Percentiles rank a stretch among this genome's conserved stretches.
These are phyloP conservation scores for Talaromyces trachyspermus DNA, from an alignment of 495 filamentous ascomycete species.

Conservation along the genomic window DNA sequence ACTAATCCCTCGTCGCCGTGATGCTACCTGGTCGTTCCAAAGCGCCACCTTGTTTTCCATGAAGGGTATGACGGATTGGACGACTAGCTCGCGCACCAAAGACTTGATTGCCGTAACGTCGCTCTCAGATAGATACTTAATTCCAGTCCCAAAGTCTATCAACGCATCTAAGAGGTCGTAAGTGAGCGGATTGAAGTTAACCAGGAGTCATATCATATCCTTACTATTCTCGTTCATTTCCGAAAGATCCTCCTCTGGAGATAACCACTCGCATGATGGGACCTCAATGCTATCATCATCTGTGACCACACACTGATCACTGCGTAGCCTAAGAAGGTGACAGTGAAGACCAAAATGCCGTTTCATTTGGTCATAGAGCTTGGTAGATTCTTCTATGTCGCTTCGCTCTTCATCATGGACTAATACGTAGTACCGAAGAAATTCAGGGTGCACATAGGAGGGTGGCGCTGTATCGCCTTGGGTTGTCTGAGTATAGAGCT, in stretches of 20 bases:
- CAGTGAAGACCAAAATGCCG: slow-evolving; percentile 92
- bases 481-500: slow-evolving; percentile 70
- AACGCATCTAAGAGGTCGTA: slow-evolving; percentile 31
- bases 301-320: slow-evolving; percentile 74
- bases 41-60: slow-evolving; percentile 87
- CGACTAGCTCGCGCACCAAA: slow-evolving; percentile 87
- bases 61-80: slow-evolving; percentile 82
- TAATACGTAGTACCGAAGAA: slow-evolving; percentile 89
- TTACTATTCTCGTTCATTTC: slow-evolving; percentile 58
- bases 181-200: background rate
- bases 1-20: slow-evolving; percentile 73
- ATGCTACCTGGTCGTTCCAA: slow-evolving; percentile 98
- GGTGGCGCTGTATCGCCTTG: slow-evolving; percentile 61
- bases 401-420: slow-evolving; percentile 96
- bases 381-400: slow-evolving; percentile 81
- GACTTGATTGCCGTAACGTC: slow-evolving; percentile 79
- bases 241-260: slow-evolving; percentile 75
- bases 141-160: slow-evolving; percentile 60
- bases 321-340: slow-evolving; percentile 79
- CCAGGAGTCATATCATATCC: background rate
- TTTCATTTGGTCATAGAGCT: slow-evolving; percentile 95
- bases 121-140: slow-evolving; percentile 80
- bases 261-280: slow-evolving; percentile 78
- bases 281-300: slow-evolving; percentile 86
- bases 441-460: slow-evolving; percentile 78